Percentiles rank a stretch among this genome's conserved stretches.
Evolutionary conservation across 768 basidiomycete species (phyloP).

Genomic region (Cubamyces sp.): DNA sequence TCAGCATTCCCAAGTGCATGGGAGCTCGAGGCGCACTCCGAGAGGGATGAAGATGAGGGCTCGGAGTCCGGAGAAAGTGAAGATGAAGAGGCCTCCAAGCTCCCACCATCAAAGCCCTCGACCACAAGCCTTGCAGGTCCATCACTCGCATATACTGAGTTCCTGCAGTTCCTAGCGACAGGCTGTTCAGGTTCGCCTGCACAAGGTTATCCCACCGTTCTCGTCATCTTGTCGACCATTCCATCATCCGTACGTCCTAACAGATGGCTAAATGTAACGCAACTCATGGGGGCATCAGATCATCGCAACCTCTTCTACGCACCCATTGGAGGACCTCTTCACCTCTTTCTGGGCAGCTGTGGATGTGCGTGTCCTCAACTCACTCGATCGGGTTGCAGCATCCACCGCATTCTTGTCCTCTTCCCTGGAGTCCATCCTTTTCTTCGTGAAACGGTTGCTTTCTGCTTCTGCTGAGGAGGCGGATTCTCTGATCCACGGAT

Average conservation of each 20-base stretch:
- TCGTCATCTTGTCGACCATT: conserved; percentile 83
- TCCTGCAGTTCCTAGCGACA: conserved; percentile 76
- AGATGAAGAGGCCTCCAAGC: conserved; percentile 34
- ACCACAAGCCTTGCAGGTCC: conserved; percentile 12
- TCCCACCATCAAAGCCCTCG: conserved; percentile 3
- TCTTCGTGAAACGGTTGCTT: conserved; percentile 52
- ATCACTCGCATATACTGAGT: conserved; percentile 65
- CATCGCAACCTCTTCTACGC: conserved; percentile 22
- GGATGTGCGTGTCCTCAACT: conserved; percentile 64
- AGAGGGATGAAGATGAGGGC: conserved; percentile 40
- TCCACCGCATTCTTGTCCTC: conserved; percentile 71
- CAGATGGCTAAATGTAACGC: neutral
- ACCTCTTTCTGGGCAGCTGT: conserved; percentile 83
- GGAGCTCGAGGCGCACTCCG: conserved; percentile 46
- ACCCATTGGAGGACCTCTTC: conserved; percentile 58
- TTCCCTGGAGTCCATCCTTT: conserved; percentile 70
- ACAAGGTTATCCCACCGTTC: conserved; percentile 80
- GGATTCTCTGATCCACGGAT: conserved; percentile 7
- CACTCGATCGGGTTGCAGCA: conserved; percentile 54
- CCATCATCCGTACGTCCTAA: conserved; percentile 58
- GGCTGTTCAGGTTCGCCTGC: conserved; percentile 82
- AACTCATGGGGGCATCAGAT: conserved; percentile 37
- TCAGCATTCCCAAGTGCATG: conserved; percentile 71
- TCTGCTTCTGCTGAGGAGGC: conserved; percentile 28
- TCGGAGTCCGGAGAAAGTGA: conserved; percentile 39